Evolutionary conservation across 441 rosid genomes (phyloP).

Genomic region (Flueggea neowawraea): DNA sequence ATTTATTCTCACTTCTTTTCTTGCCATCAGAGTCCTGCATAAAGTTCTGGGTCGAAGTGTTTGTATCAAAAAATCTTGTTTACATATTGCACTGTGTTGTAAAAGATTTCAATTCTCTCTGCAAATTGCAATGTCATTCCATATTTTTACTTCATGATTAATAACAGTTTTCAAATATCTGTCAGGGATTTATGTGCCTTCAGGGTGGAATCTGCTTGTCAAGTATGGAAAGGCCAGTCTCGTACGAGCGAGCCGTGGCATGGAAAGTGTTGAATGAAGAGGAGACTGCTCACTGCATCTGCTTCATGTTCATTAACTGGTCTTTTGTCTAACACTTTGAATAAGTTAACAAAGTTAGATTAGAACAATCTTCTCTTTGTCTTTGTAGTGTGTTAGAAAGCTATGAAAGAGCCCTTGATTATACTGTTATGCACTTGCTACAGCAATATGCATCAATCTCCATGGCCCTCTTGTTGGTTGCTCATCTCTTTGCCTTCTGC

Average conservation of each 20-base stretch:
- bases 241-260: slow-evolving; percentile 95
- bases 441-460: no score
- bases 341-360: not conserved
- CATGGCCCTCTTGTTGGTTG: no score
- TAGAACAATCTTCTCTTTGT: not conserved
- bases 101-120: no score
- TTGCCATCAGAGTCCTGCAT: not conserved
- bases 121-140: no score
- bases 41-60: not conserved
- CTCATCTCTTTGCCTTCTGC: no score
- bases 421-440: no score
- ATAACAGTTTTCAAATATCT: not conserved
- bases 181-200: slow-evolving; percentile 70
- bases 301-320: slow-evolving; percentile 97
- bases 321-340: slow-evolving; percentile 68
- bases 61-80: not conserved
- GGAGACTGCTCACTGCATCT: slow-evolving; percentile 88
- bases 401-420: no score
- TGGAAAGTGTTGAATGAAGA: slow-evolving; percentile 98
- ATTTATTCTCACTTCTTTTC: no score
- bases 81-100: slow-evolving; percentile 22
- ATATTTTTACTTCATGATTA: no score
- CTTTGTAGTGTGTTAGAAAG: not conserved
- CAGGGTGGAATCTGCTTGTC: slow-evolving; percentile 94
- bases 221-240: slow-evolving; percentile 97